Evolutionary conservation across 2,329 filamentous ascomycete genomes (phyloP).

Genomic region (Alternaria arborescens): DNA sequence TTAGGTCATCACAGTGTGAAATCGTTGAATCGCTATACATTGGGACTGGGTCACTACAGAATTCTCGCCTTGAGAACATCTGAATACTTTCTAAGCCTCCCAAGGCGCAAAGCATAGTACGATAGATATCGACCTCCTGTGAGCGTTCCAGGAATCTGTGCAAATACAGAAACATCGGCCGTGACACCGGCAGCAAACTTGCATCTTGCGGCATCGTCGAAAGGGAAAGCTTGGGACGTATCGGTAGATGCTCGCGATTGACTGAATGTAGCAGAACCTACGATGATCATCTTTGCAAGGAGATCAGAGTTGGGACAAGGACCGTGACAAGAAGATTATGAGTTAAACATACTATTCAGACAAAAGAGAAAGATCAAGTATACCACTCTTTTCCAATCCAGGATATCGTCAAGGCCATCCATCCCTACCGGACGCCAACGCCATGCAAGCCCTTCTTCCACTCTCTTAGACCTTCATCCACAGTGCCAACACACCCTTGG

Average conservation of each 20-base stretch:
- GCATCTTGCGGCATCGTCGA: too few species aligned
- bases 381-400: neutral
- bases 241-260: neutral
- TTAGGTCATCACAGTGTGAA: neutral
- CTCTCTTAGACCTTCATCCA: slow-evolving; percentile 58
- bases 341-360: slow-evolving; percentile 22
- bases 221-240: neutral
- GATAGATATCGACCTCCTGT: too few species aligned
- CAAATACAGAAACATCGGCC: too few species aligned
- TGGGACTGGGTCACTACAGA: neutral
- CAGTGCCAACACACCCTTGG: slow-evolving; percentile 68
- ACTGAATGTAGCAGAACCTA: neutral
- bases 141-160: too few species aligned
- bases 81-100: neutral
- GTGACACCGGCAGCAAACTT: too few species aligned
- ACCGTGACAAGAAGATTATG: slow-evolving; percentile 17
- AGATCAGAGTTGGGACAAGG: neutral
- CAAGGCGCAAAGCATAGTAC: too few species aligned
- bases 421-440: slow-evolving; percentile 38
- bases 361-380: slow-evolving; percentile 11
- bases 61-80: neutral
- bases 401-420: slow-evolving; percentile 10
- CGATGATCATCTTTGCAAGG: neutral
- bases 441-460: slow-evolving; percentile 23
- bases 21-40: neutral